Evolutionary conservation across 2,329 filamentous ascomycete species (phyloP).

Genomic region (Venturia oleaginea): DNA sequence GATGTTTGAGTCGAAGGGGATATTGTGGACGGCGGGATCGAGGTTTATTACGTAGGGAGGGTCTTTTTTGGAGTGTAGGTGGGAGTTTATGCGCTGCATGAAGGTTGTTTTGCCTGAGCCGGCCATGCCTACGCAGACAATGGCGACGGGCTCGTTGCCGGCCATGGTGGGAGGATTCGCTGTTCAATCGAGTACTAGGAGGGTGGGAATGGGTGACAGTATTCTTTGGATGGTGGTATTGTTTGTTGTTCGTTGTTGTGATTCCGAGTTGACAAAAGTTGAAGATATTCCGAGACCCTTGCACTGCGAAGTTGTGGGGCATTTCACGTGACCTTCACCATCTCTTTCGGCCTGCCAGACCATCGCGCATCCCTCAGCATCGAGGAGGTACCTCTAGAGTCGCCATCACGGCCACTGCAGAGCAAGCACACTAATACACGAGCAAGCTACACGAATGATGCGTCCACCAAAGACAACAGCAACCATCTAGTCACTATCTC

Average conservation of each 20-base stretch:
- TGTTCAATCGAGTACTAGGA: not conserved
- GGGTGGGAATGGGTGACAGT: not conserved
- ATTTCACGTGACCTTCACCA: too few relatives aligned
- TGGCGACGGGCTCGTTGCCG: conserved; percentile 50
- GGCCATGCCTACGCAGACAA: conserved; percentile 97
- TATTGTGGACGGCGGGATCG: conserved; percentile 84
- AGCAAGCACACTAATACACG: too few relatives aligned
- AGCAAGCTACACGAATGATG: too few relatives aligned
- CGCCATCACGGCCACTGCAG: too few relatives aligned
- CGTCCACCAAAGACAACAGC: too few relatives aligned
- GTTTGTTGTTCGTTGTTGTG: not conserved
- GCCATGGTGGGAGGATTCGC: not conserved
- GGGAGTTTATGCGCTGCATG: conserved; percentile 94
- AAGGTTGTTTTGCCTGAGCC: conserved; percentile 99
- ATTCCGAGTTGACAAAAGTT: not conserved
- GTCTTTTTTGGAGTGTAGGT: conserved; percentile 71
- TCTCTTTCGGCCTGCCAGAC: too few relatives aligned
- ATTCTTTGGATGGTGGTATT: not conserved
- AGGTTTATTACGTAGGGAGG: conserved; percentile 95
- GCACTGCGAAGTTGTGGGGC: not conserved
- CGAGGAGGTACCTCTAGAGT: too few relatives aligned
- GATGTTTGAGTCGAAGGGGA: conserved; percentile 95
- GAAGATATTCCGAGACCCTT: not conserved
- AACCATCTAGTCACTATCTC: too few relatives aligned
- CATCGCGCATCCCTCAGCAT: too few relatives aligned